phyloP scores from a whole-genome alignment of 768 basidiomycete genomes.

The Astraeus odoratus region DNA sequence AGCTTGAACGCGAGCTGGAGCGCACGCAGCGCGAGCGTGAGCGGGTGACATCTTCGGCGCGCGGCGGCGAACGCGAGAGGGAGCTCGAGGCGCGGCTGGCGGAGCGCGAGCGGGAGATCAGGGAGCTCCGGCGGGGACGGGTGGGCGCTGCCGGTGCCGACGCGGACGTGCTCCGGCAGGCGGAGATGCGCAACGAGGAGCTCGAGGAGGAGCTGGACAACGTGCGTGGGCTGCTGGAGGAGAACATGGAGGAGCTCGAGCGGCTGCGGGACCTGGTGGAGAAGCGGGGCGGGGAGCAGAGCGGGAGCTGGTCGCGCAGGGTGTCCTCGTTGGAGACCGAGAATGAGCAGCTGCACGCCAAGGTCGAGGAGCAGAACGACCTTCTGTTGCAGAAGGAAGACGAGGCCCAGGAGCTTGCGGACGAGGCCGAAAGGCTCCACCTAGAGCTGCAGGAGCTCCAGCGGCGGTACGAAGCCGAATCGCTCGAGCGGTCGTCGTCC shows the following conservation, averaged over 20 bases:
- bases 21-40: constrained; percentile 48
- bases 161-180: constrained; percentile 43
- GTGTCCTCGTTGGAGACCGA: constrained; percentile 55
- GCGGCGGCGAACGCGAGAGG: constrained; percentile 46
- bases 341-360: constrained; percentile 52
- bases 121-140: constrained; percentile 54
- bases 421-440: constrained; percentile 56
- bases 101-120: constrained; percentile 63
- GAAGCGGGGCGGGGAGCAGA: constrained; percentile 34
- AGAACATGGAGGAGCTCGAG: constrained; percentile 81
- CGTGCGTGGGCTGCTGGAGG: constrained; percentile 61
- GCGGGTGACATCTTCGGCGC: constrained; percentile 3
- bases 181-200: constrained; percentile 56
- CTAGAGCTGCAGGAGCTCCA: constrained; percentile 64
- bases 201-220: constrained; percentile 71
- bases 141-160: constrained; percentile 39
- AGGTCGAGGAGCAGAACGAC: constrained; percentile 53
- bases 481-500: constrained; percentile 65
- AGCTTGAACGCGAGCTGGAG: constrained; percentile 77
- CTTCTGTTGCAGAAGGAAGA: constrained; percentile 53
- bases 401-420: constrained; percentile 63
- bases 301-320: constrained; percentile 40
- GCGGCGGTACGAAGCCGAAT: constrained; percentile 54
- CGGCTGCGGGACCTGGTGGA: constrained; percentile 65
- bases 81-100: constrained; percentile 74